These are phyloP conservation scores for Fusarium protoensiforme DNA, from an alignment of 2,329 filamentous ascomycete genomes.

Conservation along the genomic window DNA sequence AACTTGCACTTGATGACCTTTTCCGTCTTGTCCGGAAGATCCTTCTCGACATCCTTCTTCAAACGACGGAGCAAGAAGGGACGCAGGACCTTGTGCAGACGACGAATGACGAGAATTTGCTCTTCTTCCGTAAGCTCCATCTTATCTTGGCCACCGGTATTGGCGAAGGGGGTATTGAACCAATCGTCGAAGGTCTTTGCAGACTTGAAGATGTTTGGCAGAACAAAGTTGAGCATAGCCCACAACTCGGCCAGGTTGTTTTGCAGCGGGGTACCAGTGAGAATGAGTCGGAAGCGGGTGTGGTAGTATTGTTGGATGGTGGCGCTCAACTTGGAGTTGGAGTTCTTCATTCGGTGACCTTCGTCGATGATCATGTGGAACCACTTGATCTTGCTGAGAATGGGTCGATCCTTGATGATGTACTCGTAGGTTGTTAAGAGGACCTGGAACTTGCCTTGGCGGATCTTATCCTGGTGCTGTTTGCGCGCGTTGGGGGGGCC, in stretches of 20 bases:
- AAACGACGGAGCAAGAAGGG: slow-evolving; percentile 97
- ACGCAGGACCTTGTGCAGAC: slow-evolving; percentile 95
- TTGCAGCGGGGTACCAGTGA: slow-evolving; percentile 96
- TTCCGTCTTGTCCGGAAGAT: slow-evolving; percentile 98
- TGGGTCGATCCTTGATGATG: slow-evolving; percentile 97
- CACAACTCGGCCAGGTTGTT: slow-evolving; percentile 97
- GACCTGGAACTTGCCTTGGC: slow-evolving; percentile 95
- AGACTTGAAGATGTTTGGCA: slow-evolving; percentile 99
- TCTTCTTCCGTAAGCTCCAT: slow-evolving; percentile 99
- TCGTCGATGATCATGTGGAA: slow-evolving; percentile 99
- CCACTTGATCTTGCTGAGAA: slow-evolving; percentile 99
- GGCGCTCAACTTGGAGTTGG: slow-evolving; percentile 92
- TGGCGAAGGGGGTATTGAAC: slow-evolving; percentile 99
- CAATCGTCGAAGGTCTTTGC: slow-evolving; percentile 99
- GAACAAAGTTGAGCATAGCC: slow-evolving; percentile 97
- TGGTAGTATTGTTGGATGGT: slow-evolving; percentile 96
- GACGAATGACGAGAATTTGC: slow-evolving; percentile 96
- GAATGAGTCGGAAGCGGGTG: slow-evolving; percentile 93
- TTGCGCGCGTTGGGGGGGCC: slow-evolving; percentile 90
- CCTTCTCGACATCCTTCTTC: slow-evolving; percentile 99
- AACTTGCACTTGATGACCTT: slow-evolving; percentile 99
- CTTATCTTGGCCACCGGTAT: slow-evolving; percentile 97
- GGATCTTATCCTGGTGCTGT: slow-evolving; percentile 91
- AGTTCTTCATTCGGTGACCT: slow-evolving; percentile 99
- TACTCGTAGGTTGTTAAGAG: slow-evolving; percentile 98